Evolutionary conservation across 225 moss, liverwort and hornwort genomes (phyloP), one percentile per base, ranked within the genome.

Genomic region (Neckera pumila): DNA sequence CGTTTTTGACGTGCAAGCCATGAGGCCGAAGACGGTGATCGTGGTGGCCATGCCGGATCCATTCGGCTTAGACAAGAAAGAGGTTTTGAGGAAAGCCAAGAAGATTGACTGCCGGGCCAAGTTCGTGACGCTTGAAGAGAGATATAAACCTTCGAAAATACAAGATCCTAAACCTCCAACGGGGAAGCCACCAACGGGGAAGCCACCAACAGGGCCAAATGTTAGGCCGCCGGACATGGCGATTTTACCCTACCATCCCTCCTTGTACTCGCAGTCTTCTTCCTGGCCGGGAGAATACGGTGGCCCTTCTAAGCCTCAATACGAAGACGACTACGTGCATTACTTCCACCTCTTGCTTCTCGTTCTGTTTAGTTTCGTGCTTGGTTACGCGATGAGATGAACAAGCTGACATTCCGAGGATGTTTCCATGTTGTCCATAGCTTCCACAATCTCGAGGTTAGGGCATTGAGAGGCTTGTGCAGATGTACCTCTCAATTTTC

Each of bases 61-160:
- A 42, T 74, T 53, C 34, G 38, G 62, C 33, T 27, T 74, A n/a
- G 69, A 88, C 81, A 7, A 30, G 30, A 0, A 31, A 4, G 42
- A 77, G 76, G 85, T 88, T 25, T 67, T 90, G 76, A 51, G 81
- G 66, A 88, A 82, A 76, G 90, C 77, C 61, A 42, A 76, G 54
- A 88, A 82, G 85, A 88, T 90, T 11, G 90, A 90, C n/a, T 69
- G 62, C 54, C 81, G 31, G 69, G 90, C 90, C 61, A 14, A 28
- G 76, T 85, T 88, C 25, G 85, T 88, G 17, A 26, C 5, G 17
- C 85, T 88, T 17, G 85, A 87, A 73, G 80, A 80, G 36, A 67
- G 14, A 34, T 7, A 2, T 25, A 79, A 80, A 43, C 49, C 36
- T 33, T 4, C 25, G 58, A 87, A 14, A 74, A 43, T 4, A 59